Evolutionary conservation across 2,329 filamentous ascomycete genomes (phyloP), one percentile per base, ranked within the genome.

Genomic region (Stagonosporopsis chrysanthemi): DNA sequence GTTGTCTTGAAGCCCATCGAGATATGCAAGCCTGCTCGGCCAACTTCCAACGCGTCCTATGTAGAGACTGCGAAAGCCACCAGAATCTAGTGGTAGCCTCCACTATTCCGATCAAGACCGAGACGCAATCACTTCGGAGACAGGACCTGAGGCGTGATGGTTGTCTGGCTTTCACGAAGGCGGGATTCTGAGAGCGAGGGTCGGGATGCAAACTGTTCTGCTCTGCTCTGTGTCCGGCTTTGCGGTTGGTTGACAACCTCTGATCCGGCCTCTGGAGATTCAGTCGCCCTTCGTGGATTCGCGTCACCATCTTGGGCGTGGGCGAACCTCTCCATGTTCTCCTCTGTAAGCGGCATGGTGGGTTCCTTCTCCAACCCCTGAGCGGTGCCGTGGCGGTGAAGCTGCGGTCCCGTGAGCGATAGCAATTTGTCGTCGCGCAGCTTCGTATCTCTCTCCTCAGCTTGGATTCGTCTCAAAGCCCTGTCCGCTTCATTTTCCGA

Each of bases 361-460:
- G 61, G 58, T 19, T 63, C 65, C 14, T 47, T 56, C 12, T 64
- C 55, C 7, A 35, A 50, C 47, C 62, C 65, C 40, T 71, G 64
- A 40, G 63, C 56, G 17, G 49, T 65, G 33, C 62, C 54, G 44
- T 67, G 66, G 36, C 60, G 65, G 47, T 70, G 60, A 31, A 67
- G 54, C 41, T 70, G 62, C 15, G 77, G 75, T 19, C 79, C 78
- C 31, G 77, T 80, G 19, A 79, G 75, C n/a, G 78, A 78, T 15
- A 86, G 75, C 17, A 86, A 69, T 63, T 84, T 85, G 56, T 84
- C 81, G 63, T 86, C 82, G 15, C 84, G 77, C 4, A 86, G 70
- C 45, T 76, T 73, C 24, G 80, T 81, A 3, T 84, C 84, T 68
- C 83, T 82, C 63, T 86, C 84, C 68, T 85, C 83, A 7, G 82